phyloP scores from a whole-genome alignment of 495 filamentous ascomycete species.

The Xylaria flabelliformis region DNA sequence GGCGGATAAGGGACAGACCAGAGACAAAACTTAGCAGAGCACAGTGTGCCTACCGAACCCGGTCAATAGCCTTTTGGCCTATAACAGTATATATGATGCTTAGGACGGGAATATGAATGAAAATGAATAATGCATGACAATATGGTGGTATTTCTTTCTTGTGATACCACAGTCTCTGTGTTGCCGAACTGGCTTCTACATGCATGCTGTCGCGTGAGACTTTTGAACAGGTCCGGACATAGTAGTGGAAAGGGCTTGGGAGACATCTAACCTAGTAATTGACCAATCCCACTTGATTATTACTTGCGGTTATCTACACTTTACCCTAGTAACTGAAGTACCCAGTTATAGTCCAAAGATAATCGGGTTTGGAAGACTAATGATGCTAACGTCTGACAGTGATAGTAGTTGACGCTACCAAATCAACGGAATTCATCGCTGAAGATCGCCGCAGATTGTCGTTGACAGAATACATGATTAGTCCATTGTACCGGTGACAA shows the following conservation, averaged over 20 bases:
- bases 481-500: too few relatives aligned
- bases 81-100: constrained; percentile 26
- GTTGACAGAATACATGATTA: too few relatives aligned
- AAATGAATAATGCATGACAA: constrained; percentile 26
- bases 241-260: not conserved
- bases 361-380: too few relatives aligned
- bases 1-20: constrained; percentile 16
- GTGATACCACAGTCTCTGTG: not conserved
- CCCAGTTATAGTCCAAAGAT: too few relatives aligned
- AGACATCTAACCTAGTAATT: constrained; percentile 5
- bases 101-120: constrained; percentile 24
- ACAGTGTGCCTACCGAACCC: constrained; percentile 13
- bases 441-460: too few relatives aligned
- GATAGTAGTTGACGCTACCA: too few relatives aligned
- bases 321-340: too few relatives aligned
- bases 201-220: not conserved
- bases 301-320: not conserved
- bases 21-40: constrained; percentile 20
- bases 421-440: too few relatives aligned
- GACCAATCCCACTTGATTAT: constrained; percentile 7
- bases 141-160: not conserved
- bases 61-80: constrained; percentile 21
- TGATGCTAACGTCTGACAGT: too few relatives aligned
- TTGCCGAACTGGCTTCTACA: not conserved
- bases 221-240: not conserved